Base-by-base conservation (phyloP, 208 protist species). In the Wallacemonas collosoma region DNA sequence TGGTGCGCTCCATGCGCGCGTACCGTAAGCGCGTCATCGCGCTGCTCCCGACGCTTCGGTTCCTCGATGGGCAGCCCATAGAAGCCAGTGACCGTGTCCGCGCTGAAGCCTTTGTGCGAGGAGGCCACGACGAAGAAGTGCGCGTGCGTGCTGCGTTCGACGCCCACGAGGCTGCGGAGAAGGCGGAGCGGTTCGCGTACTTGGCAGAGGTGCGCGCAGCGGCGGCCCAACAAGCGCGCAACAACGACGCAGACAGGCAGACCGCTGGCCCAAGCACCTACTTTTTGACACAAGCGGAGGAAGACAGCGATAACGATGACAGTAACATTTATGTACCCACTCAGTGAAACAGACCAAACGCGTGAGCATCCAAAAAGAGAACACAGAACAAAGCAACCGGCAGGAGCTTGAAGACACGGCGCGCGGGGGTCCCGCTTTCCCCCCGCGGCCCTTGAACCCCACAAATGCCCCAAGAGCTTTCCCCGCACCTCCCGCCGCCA, bases 11-110 rank as follows among this genome's bases (percentile, higher is more conserved):
- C 6, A 74, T 88, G 39, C 70, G 50, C 43, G 67, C 81, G n/a
- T 97, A 98, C 74, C 87, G 97, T 51, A 97, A 97, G 72, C 74
- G 54, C 3, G 44, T 94, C 14, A 94, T 98, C 63, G 56, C 73
- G 3, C 53, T 64, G 2, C 72, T 94, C 7, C 60, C 83, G 1
- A 74, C 67, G 35, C 76, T 97, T 60, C 76, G 80, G 39, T 93
- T 79, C 62, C 76, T 97, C 17, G 93, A 97, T 70, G 83, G 88
- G 11, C 77, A 76, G 43, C 93, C 93, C 14, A 80, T 95, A 12
- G 87, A 85, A 48, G 64, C 58, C 8, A 86, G 90, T 11, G 93
- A 97, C 66, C 81, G 93, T 12, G 72, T 68, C 64, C 81, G 85
- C 11, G 88, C 89, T 0, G 87, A 86, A 69, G 93, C 93, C 1